phyloP scores from a whole-genome alignment of 352 stramenopile genomes.

The Pythium graminicola region DNA sequence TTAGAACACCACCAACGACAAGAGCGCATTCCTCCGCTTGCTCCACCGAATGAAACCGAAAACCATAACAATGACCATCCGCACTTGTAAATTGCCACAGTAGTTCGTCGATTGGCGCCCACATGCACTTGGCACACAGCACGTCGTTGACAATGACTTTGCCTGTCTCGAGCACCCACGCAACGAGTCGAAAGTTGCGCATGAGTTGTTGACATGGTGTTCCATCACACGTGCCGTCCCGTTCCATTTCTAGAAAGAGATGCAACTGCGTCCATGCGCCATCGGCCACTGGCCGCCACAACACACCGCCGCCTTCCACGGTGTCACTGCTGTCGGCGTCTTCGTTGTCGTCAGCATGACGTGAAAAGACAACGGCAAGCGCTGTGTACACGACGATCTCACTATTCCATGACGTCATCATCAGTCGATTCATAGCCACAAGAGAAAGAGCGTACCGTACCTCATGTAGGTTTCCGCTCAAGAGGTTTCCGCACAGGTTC shows the following conservation, averaged over 20 bases:
- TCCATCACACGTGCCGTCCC: constrained; percentile 15
- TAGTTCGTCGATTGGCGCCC: constrained; percentile 29
- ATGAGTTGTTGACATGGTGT: constrained; percentile 16
- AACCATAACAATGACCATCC: constrained; percentile 38
- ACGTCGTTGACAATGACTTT: constrained; percentile 49
- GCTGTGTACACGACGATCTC: constrained; percentile 38
- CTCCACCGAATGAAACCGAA: constrained; percentile 35
- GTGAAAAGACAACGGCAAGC: constrained; percentile 28
- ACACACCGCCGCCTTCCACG: constrained; percentile 5
- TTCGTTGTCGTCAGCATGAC: constrained; percentile 7
- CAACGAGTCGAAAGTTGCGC: constrained; percentile 43
- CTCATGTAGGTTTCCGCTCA: constrained; percentile 3
- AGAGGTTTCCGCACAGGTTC: constrained; percentile 1
- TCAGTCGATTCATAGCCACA: background rate
- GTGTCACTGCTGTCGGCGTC: background rate
- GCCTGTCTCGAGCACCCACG: constrained; percentile 51
- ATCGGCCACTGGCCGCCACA: constrained; percentile 36
- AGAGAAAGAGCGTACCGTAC: background rate
- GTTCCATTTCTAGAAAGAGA: constrained; percentile 44
- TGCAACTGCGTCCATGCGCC: constrained; percentile 49
- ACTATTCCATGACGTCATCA: constrained; percentile 7
- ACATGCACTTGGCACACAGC: constrained; percentile 33
- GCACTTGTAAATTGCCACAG: constrained; percentile 38
- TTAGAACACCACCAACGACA: constrained; percentile 38
- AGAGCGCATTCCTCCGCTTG: constrained; percentile 47